Evolutionary conservation across 192 early-diverging fungal species (phyloP).

Genomic region (Helicostylum pulchrum): DNA sequence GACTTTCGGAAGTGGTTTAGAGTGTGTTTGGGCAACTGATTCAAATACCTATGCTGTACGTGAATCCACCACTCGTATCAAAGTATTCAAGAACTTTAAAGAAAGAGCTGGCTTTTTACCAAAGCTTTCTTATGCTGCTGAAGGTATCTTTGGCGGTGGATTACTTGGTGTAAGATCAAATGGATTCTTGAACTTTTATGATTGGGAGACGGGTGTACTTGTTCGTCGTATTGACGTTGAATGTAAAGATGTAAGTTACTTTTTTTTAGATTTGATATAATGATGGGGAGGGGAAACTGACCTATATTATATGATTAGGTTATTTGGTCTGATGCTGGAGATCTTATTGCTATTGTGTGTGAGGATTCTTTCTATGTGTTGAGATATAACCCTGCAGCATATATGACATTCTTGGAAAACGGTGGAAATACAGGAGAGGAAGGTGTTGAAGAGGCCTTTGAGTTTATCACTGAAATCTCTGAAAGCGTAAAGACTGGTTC

Average conservation of each 20-base stretch:
- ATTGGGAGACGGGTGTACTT: slow-evolving; percentile 92
- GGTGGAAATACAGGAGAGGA: slow-evolving; percentile 79
- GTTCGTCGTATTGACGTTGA: slow-evolving; percentile 95
- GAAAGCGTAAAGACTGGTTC: slow-evolving; percentile 91
- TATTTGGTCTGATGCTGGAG: slow-evolving; percentile 94
- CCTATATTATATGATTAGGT: slow-evolving; percentile 29
- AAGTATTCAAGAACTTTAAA: slow-evolving; percentile 94
- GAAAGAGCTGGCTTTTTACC: slow-evolving; percentile 69
- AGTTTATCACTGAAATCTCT: slow-evolving; percentile 90
- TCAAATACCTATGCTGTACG: slow-evolving; percentile 93
- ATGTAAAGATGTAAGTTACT: slow-evolving; percentile 53
- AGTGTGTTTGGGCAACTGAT: slow-evolving; percentile 97
- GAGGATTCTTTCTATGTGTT: slow-evolving; percentile 96
- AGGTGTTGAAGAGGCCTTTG: slow-evolving; percentile 94
- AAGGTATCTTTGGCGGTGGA: slow-evolving; percentile 92
- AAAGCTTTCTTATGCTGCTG: slow-evolving; percentile 76
- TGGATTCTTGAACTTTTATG: slow-evolving; percentile 90
- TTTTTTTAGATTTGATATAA: too few species aligned
- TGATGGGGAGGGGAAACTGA: not conserved
- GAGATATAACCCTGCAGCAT: slow-evolving; percentile 84
- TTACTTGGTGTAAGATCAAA: slow-evolving; percentile 83
- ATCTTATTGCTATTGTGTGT: slow-evolving; percentile 86
- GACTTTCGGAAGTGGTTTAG: slow-evolving; percentile 88
- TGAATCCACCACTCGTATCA: slow-evolving; percentile 86
- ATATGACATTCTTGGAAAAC: slow-evolving; percentile 63